Base-by-base conservation (phyloP, 805 yeast genomes). In the Candida sithepensis region DNA sequence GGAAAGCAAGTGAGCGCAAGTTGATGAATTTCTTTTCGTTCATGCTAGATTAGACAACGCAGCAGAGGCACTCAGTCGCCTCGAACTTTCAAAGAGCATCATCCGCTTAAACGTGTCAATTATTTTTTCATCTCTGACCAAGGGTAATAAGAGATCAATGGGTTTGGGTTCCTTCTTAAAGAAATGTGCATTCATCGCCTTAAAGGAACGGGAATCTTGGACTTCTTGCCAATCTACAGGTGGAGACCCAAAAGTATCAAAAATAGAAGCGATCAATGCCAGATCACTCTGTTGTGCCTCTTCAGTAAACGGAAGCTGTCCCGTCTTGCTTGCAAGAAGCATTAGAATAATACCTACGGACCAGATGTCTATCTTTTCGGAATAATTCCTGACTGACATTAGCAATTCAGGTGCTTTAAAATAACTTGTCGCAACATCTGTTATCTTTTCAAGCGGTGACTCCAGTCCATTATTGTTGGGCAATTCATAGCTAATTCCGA, bases 351-450 rank as follows among this genome's bases (percentile, higher is more conserved):
- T 75, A 0, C 88, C 95, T 18, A 79, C 60, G 1, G 86, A 69
- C 96, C 96, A 88, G 14, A 85, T 69, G 56, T 88, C 96, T 8
- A 87, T 69, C 36, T 73, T 79, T 33, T 59, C 61, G 2, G 74
- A 66, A 58, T 88, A 88, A 49, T 72, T 69, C 1, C 69, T 51
- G n/a, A 77, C 65, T 0, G 88, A 86, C 43, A 85, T 74, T 38
- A 87, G 68, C 41, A 85, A 65, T 58, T 88, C 96, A 0, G 95
- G 92, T 0, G 94, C 82, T 50, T 85, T 81, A 65, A 79, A 88
- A 30, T 72, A 71, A 1, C 84, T 82, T 0, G 91, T 83, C 19
- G 84, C 74, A 3, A 88, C 82, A 53, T 79, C 86, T n/a, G 76
- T 71, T 48, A 74, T 70, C 53, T 74, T 69, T 9, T 64, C 57